Evolutionary conservation across 257 asterid species (phyloP).

Genomic region (Solanum verrucosum): DNA sequence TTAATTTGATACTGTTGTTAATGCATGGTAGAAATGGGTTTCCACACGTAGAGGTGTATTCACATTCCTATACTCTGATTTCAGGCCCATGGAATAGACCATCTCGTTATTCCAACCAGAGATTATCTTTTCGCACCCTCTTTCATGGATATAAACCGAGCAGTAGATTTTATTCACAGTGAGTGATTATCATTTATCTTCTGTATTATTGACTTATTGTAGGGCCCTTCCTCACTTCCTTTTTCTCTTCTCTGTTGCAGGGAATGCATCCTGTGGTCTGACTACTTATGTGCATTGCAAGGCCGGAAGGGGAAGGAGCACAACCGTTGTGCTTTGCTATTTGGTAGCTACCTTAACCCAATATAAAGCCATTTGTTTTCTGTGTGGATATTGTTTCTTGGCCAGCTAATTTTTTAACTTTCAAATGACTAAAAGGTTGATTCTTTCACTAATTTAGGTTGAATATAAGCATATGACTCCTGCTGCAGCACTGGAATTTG

Average conservation of each 20-base stretch:
- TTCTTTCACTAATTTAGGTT: conserved; percentile 38
- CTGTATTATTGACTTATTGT: neutral
- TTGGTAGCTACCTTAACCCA: conserved; percentile 30
- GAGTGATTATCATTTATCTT: conserved; percentile 2
- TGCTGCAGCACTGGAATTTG: conserved; percentile 64
- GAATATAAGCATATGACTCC: conserved; percentile 85
- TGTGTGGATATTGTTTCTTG: too few relatives aligned
- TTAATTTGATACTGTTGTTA: neutral
- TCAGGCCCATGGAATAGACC: conserved; percentile 86
- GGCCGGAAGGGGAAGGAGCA: conserved; percentile 98
- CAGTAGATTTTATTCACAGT: conserved; percentile 86
- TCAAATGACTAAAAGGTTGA: neutral
- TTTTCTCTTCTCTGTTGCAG: conserved; percentile 19
- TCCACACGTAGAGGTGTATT: neutral
- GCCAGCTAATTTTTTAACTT: neutral
- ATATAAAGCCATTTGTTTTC: too few relatives aligned
- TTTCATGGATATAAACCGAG: conserved; percentile 62
- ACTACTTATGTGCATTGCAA: conserved; percentile 89
- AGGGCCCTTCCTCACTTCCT: neutral
- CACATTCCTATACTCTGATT: conserved; percentile 8
- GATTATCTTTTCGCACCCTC: conserved; percentile 97
- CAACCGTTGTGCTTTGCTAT: conserved; percentile 86
- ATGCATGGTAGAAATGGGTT: neutral
- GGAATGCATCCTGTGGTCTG: conserved; percentile 51
- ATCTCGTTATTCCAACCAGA: conserved; percentile 89